Conservation (phyloP, 179 eudicot species). For the Patellifolia procumbens region DNA sequence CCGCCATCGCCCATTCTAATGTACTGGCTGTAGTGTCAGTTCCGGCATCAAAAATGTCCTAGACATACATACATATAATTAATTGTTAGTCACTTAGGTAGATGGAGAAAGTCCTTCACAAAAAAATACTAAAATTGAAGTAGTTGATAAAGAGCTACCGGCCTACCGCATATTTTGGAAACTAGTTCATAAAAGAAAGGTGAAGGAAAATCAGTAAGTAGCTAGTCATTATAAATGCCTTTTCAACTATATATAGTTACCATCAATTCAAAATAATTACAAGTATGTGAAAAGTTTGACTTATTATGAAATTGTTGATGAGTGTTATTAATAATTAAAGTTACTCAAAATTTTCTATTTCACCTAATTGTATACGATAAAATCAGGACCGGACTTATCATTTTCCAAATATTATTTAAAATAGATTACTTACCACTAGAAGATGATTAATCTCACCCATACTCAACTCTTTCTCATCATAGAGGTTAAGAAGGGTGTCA, state of each 20-base stretch:
- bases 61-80: background rate
- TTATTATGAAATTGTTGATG: too few relatives aligned
- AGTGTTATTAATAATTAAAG: too few relatives aligned
- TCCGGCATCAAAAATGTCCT: conserved; percentile 21
- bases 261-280: too few relatives aligned
- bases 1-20: conserved; percentile 21
- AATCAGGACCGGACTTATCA: background rate
- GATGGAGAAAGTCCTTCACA: background rate
- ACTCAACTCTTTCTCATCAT: conserved; percentile 16
- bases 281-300: too few relatives aligned
- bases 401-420: background rate
- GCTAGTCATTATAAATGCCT: too few relatives aligned
- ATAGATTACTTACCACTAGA: conserved; percentile 15
- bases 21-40: conserved; percentile 18
- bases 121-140: too few relatives aligned
- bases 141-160: background rate
- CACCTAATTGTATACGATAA: too few relatives aligned
- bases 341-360: too few relatives aligned
- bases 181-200: too few relatives aligned
- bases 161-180: too few relatives aligned
- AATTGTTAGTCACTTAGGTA: background rate
- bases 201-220: too few relatives aligned
- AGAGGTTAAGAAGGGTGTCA: conserved; percentile 13
- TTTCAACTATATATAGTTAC: too few relatives aligned
- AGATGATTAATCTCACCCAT: conserved; percentile 26